phyloP scores from a whole-genome alignment of 2,329 filamentous ascomycete genomes.

The Aureobasidium sp. region DNA sequence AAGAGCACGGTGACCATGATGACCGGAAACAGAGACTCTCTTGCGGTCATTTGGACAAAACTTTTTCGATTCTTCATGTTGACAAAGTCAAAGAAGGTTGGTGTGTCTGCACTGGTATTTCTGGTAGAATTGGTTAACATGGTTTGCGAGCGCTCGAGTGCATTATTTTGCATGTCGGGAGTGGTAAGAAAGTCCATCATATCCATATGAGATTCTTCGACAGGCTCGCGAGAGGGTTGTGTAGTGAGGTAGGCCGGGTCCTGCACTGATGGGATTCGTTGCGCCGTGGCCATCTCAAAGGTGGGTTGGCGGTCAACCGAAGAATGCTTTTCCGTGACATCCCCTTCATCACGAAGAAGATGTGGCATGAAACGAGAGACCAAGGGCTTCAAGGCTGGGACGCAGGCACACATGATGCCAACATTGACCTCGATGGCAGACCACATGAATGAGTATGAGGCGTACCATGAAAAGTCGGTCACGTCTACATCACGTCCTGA shows the following conservation, averaged over 20 bases:
- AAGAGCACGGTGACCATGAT: slow-evolving; percentile 73
- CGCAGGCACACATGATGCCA: slow-evolving; percentile 82
- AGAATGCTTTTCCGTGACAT: slow-evolving; percentile 28
- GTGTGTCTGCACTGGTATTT: slow-evolving; percentile 29
- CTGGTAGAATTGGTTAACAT: slow-evolving; percentile 34
- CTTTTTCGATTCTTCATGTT: slow-evolving; percentile 63
- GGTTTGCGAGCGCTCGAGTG: slow-evolving; percentile 27
- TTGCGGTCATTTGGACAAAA: slow-evolving; percentile 57
- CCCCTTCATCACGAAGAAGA: slow-evolving; percentile 45
- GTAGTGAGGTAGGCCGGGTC: background rate
- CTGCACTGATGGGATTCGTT: slow-evolving; percentile 24
- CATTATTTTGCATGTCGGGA: slow-evolving; percentile 33
- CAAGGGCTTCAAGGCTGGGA: slow-evolving; percentile 86
- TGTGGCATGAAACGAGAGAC: slow-evolving; percentile 57
- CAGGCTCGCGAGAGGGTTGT: slow-evolving; percentile 7
- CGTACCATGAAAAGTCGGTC: slow-evolving; percentile 60
- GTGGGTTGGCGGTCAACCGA: slow-evolving; percentile 17
- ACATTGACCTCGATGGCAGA: slow-evolving; percentile 85
- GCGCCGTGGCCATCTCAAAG: slow-evolving; percentile 21
- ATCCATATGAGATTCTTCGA: slow-evolving; percentile 26
- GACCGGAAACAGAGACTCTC: slow-evolving; percentile 65
- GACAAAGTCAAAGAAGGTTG: slow-evolving; percentile 69
- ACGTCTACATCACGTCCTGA: slow-evolving; percentile 30
- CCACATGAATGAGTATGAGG: slow-evolving; percentile 86
- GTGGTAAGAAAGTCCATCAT: slow-evolving; percentile 51